Evolutionary conservation across 441 rosid genomes (phyloP), one percentile per base, ranked within the genome.

Genomic region (Adansonia grandidieri): DNA sequence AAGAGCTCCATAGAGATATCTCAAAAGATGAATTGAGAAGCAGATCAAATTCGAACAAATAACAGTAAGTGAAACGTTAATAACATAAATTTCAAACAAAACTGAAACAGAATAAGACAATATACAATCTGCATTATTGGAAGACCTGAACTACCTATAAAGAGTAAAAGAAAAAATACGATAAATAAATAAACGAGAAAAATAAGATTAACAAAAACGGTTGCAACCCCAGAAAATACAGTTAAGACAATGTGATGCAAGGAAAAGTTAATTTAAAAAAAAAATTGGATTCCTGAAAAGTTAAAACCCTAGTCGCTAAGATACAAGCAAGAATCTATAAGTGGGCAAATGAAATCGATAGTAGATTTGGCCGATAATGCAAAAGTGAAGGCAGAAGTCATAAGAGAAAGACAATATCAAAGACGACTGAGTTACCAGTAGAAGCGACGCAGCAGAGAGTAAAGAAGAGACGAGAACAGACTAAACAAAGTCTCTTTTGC

Each of bases 21-120:
- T 5, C 13, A 37, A 32, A 17, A n/a, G 15, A 5, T 19, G 53
- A 71, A 72, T 17, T 9, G 2, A 56, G 58, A 72, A 56, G 64
- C 37, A 54, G 42, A 73, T 73, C 76, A 57, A 73, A 73, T 20
- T 73, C 19, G 11, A 19, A 13, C 40, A 20, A 73, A 57, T 19
- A 73, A 73, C 37, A 73, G 14, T 6, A 58, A 58, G 20, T 58
- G 62, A 20, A 58, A 73, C 53, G 54, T 3, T 73, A 42, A 19
- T 40, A 57, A 19, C 20, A 65, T 57, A 57, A 19, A 42, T 73
- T 40, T 3, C 40, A 73, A 56, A 72, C 28, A 71, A 9, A 6
- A 19, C 19, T 0, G 42, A 58, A 42, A 57, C 76, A 73, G 2
- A 58, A 11, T 20, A 42, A 19, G 42, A 60, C 54, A 57, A 5